A percentile compares a stretch with the other conserved stretches of the same genome.
phyloP scores from a whole-genome alignment of 331 rosid species.

The Arachis monticola region DNA sequence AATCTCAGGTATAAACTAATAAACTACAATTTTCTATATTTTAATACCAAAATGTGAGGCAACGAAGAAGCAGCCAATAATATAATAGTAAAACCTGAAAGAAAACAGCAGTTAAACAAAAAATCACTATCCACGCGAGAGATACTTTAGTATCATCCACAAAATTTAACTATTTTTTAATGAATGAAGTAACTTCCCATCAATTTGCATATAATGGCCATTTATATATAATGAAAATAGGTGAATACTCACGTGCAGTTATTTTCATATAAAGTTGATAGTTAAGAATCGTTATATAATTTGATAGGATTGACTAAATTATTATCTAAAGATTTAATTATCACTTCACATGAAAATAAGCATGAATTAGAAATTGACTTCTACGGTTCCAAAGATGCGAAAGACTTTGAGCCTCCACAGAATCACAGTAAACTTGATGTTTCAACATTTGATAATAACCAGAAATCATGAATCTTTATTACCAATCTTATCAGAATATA shows the following conservation, averaged over 20 bases:
- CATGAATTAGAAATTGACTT: too few relatives aligned
- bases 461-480: background rate
- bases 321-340: too few relatives aligned
- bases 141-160: background rate
- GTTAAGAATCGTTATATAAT: too few relatives aligned
- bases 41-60: constrained; percentile 42
- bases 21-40: constrained; percentile 36
- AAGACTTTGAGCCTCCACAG: background rate
- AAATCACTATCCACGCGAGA: constrained; percentile 22
- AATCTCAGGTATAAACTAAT: constrained; percentile 29
- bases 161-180: background rate
- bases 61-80: constrained; percentile 31
- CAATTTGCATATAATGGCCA: too few relatives aligned
- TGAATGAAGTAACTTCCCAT: too few relatives aligned
- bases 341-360: too few relatives aligned
- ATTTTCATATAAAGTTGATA: too few relatives aligned
- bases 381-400: too few relatives aligned
- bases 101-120: constrained; percentile 1
- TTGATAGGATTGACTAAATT: too few relatives aligned
- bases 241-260: too few relatives aligned
- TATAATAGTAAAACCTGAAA: constrained; percentile 42
- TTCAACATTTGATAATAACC: constrained; percentile 16
- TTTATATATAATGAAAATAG: too few relatives aligned
- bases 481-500: constrained; percentile 20
- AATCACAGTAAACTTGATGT: constrained; percentile 15